Evolutionary conservation across 441 rosid genomes (phyloP).

Genomic region (Pelargonium fulgidum): DNA sequence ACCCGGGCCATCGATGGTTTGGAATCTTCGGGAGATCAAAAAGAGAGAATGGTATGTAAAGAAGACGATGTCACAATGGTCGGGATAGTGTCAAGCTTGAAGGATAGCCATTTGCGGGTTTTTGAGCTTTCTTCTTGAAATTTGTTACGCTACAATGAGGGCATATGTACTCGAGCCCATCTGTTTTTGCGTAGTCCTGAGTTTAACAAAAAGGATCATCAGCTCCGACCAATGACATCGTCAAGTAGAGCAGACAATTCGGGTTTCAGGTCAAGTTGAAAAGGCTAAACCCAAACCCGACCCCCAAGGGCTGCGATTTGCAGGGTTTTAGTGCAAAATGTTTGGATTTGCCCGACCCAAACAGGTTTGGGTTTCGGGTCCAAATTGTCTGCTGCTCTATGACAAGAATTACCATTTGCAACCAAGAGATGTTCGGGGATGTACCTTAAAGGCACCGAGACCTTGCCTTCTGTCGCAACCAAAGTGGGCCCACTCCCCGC

Average conservation of each 20-base stretch:
- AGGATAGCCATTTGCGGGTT: background rate
- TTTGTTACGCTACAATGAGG: constrained; percentile 4
- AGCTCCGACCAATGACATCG: no score
- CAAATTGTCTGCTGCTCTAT: no score
- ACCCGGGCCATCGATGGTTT: no score
- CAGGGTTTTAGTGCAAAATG: no score
- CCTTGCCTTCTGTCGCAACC: constrained; percentile 5
- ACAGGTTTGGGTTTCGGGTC: no score
- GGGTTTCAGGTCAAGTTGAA: no score
- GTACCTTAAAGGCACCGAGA: constrained; percentile 6
- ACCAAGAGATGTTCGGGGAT: background rate
- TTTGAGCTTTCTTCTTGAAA: background rate
- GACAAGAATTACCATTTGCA: background rate
- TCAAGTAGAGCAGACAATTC: no score
- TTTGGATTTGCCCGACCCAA: no score
- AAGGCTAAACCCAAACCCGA: no score
- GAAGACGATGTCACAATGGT: background rate
- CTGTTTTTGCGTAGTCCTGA: constrained; percentile 2
- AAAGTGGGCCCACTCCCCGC: background rate
- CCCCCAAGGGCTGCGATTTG: no score
- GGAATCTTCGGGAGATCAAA: background rate
- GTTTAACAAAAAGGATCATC: background rate
- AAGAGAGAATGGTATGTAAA: no score
- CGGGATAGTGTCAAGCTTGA: background rate
- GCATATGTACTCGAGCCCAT: constrained; percentile 3